Evolutionary conservation across 192 early-diverging fungal genomes (phyloP).

Genomic region (Chytriomyces sp.): DNA sequence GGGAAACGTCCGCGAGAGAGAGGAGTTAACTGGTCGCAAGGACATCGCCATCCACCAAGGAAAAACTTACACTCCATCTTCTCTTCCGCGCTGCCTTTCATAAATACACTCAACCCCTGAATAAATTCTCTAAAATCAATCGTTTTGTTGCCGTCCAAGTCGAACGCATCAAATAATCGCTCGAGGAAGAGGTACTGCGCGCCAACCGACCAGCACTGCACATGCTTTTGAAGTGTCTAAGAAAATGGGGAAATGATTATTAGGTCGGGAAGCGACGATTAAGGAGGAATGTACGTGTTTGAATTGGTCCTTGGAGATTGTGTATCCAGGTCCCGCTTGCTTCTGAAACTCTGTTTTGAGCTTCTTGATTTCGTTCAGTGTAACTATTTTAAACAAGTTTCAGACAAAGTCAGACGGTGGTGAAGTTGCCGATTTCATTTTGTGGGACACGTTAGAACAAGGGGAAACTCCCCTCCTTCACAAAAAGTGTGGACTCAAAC

Average conservation of each 20-base stretch:
- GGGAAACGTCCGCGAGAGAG: background rate
- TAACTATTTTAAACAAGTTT: conserved; percentile 24
- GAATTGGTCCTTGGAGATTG: conserved; percentile 71
- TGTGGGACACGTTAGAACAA: background rate
- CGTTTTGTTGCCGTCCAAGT: conserved; percentile 63
- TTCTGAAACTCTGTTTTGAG: conserved; percentile 43
- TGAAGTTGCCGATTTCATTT: background rate
- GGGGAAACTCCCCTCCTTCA: background rate
- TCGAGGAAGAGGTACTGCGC: conserved; percentile 74
- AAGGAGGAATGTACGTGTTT: conserved; percentile 65
- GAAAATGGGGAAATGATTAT: too few relatives aligned
- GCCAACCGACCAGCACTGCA: conserved; percentile 56
- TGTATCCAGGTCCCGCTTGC: conserved; percentile 41
- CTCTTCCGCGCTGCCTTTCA: conserved; percentile 77
- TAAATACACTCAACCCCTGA: conserved; percentile 70
- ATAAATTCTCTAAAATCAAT: conserved; percentile 66
- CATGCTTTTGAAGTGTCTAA: conserved; percentile 58
- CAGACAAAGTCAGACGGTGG: background rate
- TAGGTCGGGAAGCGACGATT: background rate
- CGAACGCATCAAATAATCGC: conserved; percentile 77
- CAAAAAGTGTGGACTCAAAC: background rate
- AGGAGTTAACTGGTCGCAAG: background rate
- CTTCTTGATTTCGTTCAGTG: conserved; percentile 45
- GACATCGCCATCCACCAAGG: background rate
- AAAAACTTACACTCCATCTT: conserved; percentile 66